A percentile compares a stretch with the other conserved stretches of the same genome.
phyloP scores from a whole-genome alignment of 495 filamentous ascomycete species.

The Glonium stellatum region DNA sequence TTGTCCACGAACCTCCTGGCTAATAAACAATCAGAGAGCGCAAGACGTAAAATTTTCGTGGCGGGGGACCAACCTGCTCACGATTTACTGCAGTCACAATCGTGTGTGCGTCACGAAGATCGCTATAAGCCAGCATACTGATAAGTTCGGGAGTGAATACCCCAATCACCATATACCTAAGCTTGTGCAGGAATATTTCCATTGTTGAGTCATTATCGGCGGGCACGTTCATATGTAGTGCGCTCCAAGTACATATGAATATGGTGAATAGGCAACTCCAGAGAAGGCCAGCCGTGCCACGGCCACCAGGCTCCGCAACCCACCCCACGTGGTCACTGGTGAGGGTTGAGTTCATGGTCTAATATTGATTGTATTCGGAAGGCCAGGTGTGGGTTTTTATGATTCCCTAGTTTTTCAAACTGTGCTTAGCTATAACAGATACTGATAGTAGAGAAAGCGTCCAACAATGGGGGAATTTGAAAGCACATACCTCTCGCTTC shows the following conservation, averaged over 20 bases:
- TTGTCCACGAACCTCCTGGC: neutral
- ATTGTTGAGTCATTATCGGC: neutral
- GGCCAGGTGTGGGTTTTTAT: too few species aligned
- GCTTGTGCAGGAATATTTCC: neutral
- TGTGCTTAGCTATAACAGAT: too few species aligned
- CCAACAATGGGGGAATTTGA: too few species aligned
- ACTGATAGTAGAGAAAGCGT: too few species aligned
- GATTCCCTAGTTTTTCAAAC: too few species aligned
- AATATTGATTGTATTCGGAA: too few species aligned
- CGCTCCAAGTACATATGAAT: neutral
- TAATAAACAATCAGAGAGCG: neutral
- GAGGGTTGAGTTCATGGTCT: neutral
- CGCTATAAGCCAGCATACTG: neutral
- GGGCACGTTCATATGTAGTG: neutral
- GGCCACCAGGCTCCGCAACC: neutral
- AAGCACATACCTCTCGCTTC: too few species aligned
- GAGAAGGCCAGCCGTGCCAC: neutral
- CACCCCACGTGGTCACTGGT: neutral
- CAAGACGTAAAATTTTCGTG: neutral
- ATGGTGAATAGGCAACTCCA: neutral
- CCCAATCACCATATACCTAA: neutral
- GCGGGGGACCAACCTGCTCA: neutral
- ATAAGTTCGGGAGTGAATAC: neutral
- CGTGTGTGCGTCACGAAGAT: neutral
- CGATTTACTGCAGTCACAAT: neutral